These are phyloP conservation scores for Anthostomella pinea DNA, from an alignment of 2,329 filamentous ascomycete genomes.

Conservation along the genomic window DNA sequence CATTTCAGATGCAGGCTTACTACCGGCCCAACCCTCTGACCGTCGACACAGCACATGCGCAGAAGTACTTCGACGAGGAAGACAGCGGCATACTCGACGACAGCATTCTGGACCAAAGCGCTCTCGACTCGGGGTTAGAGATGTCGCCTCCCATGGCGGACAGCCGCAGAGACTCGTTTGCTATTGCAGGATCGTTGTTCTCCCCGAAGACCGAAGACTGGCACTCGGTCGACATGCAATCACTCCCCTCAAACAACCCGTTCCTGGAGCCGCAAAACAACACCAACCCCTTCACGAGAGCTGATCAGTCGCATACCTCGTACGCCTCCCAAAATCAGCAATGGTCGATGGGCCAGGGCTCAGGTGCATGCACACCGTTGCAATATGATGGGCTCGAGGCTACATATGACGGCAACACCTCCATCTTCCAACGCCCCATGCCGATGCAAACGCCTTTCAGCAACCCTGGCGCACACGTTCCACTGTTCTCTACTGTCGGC, in stretches of 20 bases:
- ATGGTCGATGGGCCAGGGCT: constrained; percentile 65
- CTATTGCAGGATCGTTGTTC: constrained; percentile 56
- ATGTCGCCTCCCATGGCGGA: constrained; percentile 62
- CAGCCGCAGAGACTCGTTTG: constrained; percentile 63
- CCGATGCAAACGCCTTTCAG: constrained; percentile 54
- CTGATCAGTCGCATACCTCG: constrained; percentile 49
- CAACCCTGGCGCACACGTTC: constrained; percentile 47
- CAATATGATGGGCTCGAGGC: constrained; percentile 63
- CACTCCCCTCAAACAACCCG: constrained; percentile 60
- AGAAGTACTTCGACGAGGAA: constrained; percentile 61
- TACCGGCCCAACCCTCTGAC: constrained; percentile 50
- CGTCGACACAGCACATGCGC: constrained; percentile 52
- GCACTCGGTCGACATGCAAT: constrained; percentile 64
- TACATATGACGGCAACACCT: constrained; percentile 51
- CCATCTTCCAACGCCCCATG: constrained; percentile 53
- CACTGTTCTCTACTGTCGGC: constrained; percentile 53
- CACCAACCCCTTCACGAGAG: constrained; percentile 67
- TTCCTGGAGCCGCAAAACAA: constrained; percentile 58
- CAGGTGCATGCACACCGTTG: constrained; percentile 72
- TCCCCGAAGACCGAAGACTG: constrained; percentile 64
- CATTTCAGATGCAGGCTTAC: constrained; percentile 50
- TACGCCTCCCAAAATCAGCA: constrained; percentile 41
- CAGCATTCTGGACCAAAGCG: constrained; percentile 56
- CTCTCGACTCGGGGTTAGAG: constrained; percentile 59
- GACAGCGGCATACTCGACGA: constrained; percentile 60